Percentiles rank a stretch among this genome's conserved stretches.
phyloP scores from a whole-genome alignment of 805 yeast species.

The Sugiyamaella boreocaroliniensis region DNA sequence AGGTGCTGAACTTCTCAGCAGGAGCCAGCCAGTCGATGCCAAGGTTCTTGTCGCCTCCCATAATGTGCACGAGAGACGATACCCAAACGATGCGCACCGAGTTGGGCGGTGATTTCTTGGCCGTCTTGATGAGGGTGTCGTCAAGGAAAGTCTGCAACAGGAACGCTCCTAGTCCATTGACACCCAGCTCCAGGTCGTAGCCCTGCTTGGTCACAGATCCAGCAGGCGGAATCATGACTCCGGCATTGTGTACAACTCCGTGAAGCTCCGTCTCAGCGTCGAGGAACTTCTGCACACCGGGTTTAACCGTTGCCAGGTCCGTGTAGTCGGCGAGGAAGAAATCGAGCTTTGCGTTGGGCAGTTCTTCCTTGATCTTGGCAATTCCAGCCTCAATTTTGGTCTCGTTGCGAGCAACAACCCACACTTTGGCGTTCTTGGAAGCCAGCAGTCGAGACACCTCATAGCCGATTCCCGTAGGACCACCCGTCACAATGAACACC shows the following conservation, averaged over 20 bases:
- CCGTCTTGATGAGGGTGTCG: slow-evolving; percentile 34
- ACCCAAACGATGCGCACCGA: slow-evolving; percentile 30
- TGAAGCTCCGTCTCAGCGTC: slow-evolving; percentile 27
- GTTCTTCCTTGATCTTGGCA: slow-evolving; percentile 23
- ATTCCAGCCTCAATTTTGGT: slow-evolving; percentile 30
- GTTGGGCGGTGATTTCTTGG: slow-evolving; percentile 23
- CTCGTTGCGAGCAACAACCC: slow-evolving; percentile 34
- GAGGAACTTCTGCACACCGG: slow-evolving; percentile 31
- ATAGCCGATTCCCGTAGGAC: slow-evolving; percentile 32
- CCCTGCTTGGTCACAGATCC: slow-evolving; percentile 50
- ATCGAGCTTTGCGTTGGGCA: slow-evolving; percentile 23
- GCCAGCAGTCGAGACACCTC: slow-evolving; percentile 31
- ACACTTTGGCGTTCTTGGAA: slow-evolving; percentile 31
- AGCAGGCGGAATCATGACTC: slow-evolving; percentile 71
- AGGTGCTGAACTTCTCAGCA: slow-evolving; percentile 18
- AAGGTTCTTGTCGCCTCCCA: slow-evolving; percentile 25
- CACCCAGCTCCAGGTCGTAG: slow-evolving; percentile 69
- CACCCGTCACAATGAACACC: slow-evolving; percentile 33
- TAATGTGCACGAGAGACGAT: slow-evolving; percentile 35
- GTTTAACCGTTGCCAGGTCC: slow-evolving; percentile 38
- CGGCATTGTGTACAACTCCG: slow-evolving; percentile 65
- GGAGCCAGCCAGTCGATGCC: slow-evolving; percentile 33
- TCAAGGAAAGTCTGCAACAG: slow-evolving; percentile 36
- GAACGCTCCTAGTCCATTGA: slow-evolving; percentile 42
- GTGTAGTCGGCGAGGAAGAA: slow-evolving; percentile 32